phyloP scores from a whole-genome alignment of 148 eudicot genomes.

The Rhododendron kiyosumense region DNA sequence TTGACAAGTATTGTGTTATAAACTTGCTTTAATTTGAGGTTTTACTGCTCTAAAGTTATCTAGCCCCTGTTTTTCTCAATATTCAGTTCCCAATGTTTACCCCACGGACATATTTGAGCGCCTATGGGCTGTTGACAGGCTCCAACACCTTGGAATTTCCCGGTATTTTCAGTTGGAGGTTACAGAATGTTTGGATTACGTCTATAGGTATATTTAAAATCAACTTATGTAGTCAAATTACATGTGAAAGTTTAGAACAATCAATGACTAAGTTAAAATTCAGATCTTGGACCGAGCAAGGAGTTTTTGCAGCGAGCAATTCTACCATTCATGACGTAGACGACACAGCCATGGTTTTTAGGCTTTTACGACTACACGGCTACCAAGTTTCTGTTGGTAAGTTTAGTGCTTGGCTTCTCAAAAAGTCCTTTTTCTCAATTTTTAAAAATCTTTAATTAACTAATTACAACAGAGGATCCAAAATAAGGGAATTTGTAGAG shows the following conservation, averaged over 20 bases:
- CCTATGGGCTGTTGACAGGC: slow-evolving; percentile 55
- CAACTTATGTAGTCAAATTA: neutral
- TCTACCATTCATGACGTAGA: slow-evolving; percentile 64
- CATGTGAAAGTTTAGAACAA: neutral
- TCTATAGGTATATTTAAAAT: slow-evolving; percentile 31
- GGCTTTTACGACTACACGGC: slow-evolving; percentile 71
- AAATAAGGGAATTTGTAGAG: no score
- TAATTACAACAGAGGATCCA: no score
- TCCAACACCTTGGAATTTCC: slow-evolving; percentile 64
- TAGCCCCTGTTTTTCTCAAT: neutral
- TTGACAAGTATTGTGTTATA: neutral
- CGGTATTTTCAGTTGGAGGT: slow-evolving; percentile 43
- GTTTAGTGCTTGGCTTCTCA: neutral
- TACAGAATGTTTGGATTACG: slow-evolving; percentile 36
- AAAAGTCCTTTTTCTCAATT: neutral
- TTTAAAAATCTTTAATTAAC: no score
- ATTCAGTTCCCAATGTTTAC: slow-evolving; percentile 56
- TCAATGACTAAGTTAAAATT: neutral
- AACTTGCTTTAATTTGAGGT: neutral
- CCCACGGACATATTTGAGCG: slow-evolving; percentile 63
- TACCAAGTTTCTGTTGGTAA: slow-evolving; percentile 58
- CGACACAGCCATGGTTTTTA: slow-evolving; percentile 81
- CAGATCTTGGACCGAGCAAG: slow-evolving; percentile 65
- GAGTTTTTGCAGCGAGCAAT: slow-evolving; percentile 77
- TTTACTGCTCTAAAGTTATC: neutral